Evolutionary conservation across 2,329 filamentous ascomycete species (phyloP), one percentile per base, ranked within the genome.

Genomic region (Fusarium veterinarium): DNA sequence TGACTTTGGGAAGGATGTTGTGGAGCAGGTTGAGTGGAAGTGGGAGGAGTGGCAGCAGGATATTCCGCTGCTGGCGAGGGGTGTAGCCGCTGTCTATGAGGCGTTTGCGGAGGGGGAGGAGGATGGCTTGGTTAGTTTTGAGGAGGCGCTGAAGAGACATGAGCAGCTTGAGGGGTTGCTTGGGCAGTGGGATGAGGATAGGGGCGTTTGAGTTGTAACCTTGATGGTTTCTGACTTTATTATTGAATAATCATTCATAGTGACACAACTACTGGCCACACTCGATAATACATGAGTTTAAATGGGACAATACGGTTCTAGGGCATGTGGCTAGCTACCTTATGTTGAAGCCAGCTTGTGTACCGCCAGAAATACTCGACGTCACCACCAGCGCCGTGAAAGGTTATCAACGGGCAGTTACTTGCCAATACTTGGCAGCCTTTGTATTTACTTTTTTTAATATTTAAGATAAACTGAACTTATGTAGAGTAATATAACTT

Each of bases 41-140:
- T 89, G 84, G 81, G 78, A 81, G 19, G 83, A 84, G 6, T 86
- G 84, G 79, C 86, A 86, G 74, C 80, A 84, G 16, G 81, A 84
- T 16, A 66, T 89, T 23, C 84, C 86, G 0, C 40, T 83, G 2
- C 73, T 80, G 6, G 84, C 83, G 2, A 82, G 86, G 58, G 87
- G 85, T 70, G 85, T 91, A 33, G 89, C 84, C 0, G 83, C 83
- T 25, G 73, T 90, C 1, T 91, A 91, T 79, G 89, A 92, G 73
- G 83, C 82, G 2, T 89, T 85, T 80, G 86, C 86, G 12, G 71
- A 76, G 2, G 78, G 73, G 19, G 35, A 74, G 23, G 57, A 71
- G 38, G 59, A 79, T 42, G 70, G 77, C 1, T 46, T 80, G 68
- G 76, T 81, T 9, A 81, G 80, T 0, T 83, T 87, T 69, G 77